Percentiles rank a stretch among this genome's conserved stretches.
These are phyloP conservation scores for Panus rudis DNA, from an alignment of 768 basidiomycete species.

Conservation along the genomic window DNA sequence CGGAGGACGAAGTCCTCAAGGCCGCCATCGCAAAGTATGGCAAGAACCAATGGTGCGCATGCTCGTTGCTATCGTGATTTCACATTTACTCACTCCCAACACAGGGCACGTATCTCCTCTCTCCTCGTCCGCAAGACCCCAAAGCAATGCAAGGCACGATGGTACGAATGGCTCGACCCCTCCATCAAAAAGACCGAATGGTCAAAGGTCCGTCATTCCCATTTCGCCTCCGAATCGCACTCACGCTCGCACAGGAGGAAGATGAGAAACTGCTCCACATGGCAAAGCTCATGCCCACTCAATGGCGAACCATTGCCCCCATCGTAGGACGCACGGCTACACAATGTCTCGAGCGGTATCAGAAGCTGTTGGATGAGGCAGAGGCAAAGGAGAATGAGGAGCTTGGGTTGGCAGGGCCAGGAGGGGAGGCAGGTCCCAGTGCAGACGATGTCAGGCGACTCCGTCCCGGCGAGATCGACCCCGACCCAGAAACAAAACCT, in stretches of 20 bases:
- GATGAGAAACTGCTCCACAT: conserved; percentile 98
- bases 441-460: conserved; percentile 89
- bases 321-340: conserved; percentile 97
- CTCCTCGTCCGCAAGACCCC: conserved; percentile 97
- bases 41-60: conserved; percentile 82
- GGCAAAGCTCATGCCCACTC: conserved; percentile 98
- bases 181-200: conserved; percentile 99
- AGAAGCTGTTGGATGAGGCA: conserved; percentile 95
- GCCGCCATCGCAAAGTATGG: conserved; percentile 98
- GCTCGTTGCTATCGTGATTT: neutral
- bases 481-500: conserved; percentile 97
- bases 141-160: conserved; percentile 98
- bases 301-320: conserved; percentile 99
- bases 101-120: conserved; percentile 95
- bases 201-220: conserved; percentile 83
- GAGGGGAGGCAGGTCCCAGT: conserved; percentile 70
- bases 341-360: conserved; percentile 96
- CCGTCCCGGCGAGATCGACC: conserved; percentile 95
- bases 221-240: neutral
- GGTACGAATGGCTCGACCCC: conserved; percentile 99
- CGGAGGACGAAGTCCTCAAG: conserved; percentile 97
- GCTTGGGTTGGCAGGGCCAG: conserved; percentile 81
- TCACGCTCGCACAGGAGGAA: conserved; percentile 56
- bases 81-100: neutral
- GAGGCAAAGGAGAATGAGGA: conserved; percentile 96